Percentiles rank a stretch among this genome's conserved stretches.
phyloP scores from a whole-genome alignment of 2,329 filamentous ascomycete species.

The Elsinoe necatrix region DNA sequence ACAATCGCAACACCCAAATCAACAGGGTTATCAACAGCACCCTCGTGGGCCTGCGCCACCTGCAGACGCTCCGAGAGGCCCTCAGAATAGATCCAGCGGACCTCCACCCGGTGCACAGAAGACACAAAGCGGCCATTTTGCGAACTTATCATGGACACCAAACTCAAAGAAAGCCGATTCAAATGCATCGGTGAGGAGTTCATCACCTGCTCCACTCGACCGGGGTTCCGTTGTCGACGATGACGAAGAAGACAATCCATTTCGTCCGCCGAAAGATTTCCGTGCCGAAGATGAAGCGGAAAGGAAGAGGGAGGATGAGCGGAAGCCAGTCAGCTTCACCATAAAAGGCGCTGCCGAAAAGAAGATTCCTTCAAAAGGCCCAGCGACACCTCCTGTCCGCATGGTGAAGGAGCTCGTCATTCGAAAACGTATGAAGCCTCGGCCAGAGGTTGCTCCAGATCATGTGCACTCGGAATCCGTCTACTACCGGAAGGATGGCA shows the following conservation, averaged over 20 bases:
- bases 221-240: slow-evolving; percentile 25
- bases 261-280: slow-evolving; percentile 56
- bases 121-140: slow-evolving; percentile 51
- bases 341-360: slow-evolving; percentile 56
- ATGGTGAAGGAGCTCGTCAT: slow-evolving; percentile 48
- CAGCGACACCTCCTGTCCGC: slow-evolving; percentile 20
- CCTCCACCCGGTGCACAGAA: slow-evolving; percentile 35
- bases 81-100: slow-evolving; percentile 40
- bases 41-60: slow-evolving; percentile 31
- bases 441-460: slow-evolving; percentile 62
- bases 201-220: slow-evolving; percentile 21
- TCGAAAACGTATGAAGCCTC: slow-evolving; percentile 61
- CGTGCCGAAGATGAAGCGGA: slow-evolving; percentile 54
- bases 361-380: slow-evolving; percentile 43
- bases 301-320: slow-evolving; percentile 23
- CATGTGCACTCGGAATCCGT: slow-evolving; percentile 76
- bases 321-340: slow-evolving; percentile 67
- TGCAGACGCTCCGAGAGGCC: slow-evolving; percentile 38
- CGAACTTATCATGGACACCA: slow-evolving; percentile 64
- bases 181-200: slow-evolving; percentile 21
- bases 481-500: slow-evolving; percentile 91
- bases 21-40: slow-evolving; percentile 38
- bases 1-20: slow-evolving; percentile 34
- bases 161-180: slow-evolving; percentile 24
- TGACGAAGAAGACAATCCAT: slow-evolving; percentile 52